phyloP scores from a whole-genome alignment of 768 basidiomycete genomes.

The Lactifluus piperatus region DNA sequence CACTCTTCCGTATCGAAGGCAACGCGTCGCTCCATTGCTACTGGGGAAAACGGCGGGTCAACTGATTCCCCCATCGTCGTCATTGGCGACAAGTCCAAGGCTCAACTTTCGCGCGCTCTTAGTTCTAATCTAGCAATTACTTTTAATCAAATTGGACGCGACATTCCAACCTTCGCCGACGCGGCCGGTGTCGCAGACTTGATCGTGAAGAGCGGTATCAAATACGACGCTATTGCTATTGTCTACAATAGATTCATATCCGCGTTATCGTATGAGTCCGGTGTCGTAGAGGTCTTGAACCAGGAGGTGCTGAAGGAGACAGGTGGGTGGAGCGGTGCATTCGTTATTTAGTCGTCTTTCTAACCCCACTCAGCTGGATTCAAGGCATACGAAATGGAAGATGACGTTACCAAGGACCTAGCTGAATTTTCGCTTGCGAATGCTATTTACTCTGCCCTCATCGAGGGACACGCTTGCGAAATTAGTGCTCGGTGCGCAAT shows the following conservation, averaged over 20 bases:
- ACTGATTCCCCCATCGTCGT: conserved; percentile 67
- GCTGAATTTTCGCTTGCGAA: conserved; percentile 95
- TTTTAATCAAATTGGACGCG: conserved; percentile 97
- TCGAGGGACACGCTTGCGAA: conserved; percentile 94
- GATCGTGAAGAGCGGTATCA: conserved; percentile 74
- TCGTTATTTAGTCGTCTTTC: not conserved
- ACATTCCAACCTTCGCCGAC: conserved; percentile 95
- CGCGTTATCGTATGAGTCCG: conserved; percentile 84
- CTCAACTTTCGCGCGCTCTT: conserved; percentile 67
- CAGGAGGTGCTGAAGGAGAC: conserved; percentile 75
- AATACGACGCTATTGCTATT: conserved; percentile 78
- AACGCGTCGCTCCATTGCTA: conserved; percentile 62
- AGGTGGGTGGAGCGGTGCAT: conserved; percentile 38
- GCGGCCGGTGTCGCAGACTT: conserved; percentile 91
- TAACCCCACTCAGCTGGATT: conserved; percentile 55
- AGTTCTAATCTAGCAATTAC: conserved; percentile 65
- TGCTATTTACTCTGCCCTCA: conserved; percentile 88
- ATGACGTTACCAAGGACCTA: conserved; percentile 88
- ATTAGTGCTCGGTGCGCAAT: conserved; percentile 68
- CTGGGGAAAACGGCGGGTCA: conserved; percentile 42
- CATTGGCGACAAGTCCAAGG: conserved; percentile 96
- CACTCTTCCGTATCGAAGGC: conserved; percentile 94
- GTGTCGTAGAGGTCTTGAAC: conserved; percentile 67
- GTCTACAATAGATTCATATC: conserved; percentile 84
- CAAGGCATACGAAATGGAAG: conserved; percentile 96